Percentiles rank a stretch among this genome's conserved stretches.
Evolutionary conservation across 208 protist genomes (phyloP).

Genomic region (Wallacemonas rigidus): DNA sequence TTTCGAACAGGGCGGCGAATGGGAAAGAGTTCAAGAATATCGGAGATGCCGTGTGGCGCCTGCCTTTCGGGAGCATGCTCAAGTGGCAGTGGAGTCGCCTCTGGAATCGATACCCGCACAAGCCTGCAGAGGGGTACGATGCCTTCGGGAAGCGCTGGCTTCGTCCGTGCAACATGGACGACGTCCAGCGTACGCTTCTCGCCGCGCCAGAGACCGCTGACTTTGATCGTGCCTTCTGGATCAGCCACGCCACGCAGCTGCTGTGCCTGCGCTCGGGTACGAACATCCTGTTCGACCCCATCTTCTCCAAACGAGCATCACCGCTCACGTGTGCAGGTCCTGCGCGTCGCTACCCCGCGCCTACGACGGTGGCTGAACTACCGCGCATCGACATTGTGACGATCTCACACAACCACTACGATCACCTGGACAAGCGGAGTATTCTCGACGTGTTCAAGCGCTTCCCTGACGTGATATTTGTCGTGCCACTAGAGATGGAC

Average conservation of each 20-base stretch:
- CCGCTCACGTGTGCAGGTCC: constrained; percentile 66
- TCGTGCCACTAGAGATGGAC: constrained; percentile 64
- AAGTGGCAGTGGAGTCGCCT: constrained; percentile 20
- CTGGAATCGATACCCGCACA: constrained; percentile 13
- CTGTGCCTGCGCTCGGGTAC: constrained; percentile 60
- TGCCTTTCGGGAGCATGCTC: not conserved
- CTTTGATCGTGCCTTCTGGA: constrained; percentile 62
- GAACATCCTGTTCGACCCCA: constrained; percentile 87
- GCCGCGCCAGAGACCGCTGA: constrained; percentile 8
- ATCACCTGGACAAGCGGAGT: constrained; percentile 73
- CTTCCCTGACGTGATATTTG: constrained; percentile 45
- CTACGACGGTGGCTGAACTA: constrained; percentile 47
- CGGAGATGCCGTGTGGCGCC: constrained; percentile 5
- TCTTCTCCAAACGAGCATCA: constrained; percentile 65
- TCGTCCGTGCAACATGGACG: constrained; percentile 36
- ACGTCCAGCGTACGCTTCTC: constrained; percentile 27
- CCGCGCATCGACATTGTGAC: constrained; percentile 75
- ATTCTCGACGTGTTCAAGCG: constrained; percentile 35
- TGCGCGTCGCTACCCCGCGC: constrained; percentile 32
- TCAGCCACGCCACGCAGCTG: constrained; percentile 79
- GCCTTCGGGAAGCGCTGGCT: constrained; percentile 47
- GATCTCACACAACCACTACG: constrained; percentile 90
- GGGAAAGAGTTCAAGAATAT: constrained; percentile 67
- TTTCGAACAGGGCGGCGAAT: constrained; percentile 51
- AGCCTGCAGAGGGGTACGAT: constrained; percentile 39